Conservation (phyloP, 495 filamentous ascomycete species). For the Terfezia claveryi region DNA sequence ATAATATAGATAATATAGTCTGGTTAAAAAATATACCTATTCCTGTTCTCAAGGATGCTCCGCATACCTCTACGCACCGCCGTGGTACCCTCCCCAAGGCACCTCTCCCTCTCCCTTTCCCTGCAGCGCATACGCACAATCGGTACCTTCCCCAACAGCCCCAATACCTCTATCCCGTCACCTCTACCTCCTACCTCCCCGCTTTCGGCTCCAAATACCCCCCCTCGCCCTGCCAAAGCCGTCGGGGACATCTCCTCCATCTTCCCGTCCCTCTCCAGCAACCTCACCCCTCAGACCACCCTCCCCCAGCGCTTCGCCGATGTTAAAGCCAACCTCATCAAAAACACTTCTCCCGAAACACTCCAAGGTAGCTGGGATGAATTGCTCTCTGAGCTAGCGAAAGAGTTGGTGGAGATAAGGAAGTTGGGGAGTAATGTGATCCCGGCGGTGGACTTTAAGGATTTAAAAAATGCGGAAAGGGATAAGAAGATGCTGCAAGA, state of each 20-base stretch:
- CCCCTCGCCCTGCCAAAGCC: slow-evolving; percentile 18
- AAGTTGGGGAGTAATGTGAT: slow-evolving; percentile 21
- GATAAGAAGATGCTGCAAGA: slow-evolving; percentile 26
- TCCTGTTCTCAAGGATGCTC: too few species aligned
- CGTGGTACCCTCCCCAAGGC: too few species aligned
- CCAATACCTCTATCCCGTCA: too few species aligned
- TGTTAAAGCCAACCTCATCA: slow-evolving; percentile 45
- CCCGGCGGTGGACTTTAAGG: slow-evolving; percentile 18
- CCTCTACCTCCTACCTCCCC: too few species aligned
- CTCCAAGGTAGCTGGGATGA: slow-evolving; percentile 47
- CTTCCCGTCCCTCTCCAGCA: slow-evolving; percentile 59
- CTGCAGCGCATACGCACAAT: too few species aligned
- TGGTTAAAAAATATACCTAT: too few species aligned
- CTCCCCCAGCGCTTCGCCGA: slow-evolving; percentile 51
- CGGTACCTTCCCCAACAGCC: too few species aligned
- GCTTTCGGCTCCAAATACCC: too few species aligned
- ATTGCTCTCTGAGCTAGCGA: slow-evolving; percentile 33
- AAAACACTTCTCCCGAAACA: slow-evolving; percentile 34
- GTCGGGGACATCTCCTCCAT: slow-evolving; percentile 63
- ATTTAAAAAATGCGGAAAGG: slow-evolving; percentile 14
- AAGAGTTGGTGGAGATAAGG: slow-evolving; percentile 31
- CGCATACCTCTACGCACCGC: too few species aligned
- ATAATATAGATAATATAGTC: too few species aligned
- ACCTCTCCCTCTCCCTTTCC: too few species aligned
- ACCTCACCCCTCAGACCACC: slow-evolving; percentile 32